Evolutionary conservation across 2,329 filamentous ascomycete species (phyloP), one percentile per base, ranked within the genome.

Genomic region (Elsinoe necatrix): DNA sequence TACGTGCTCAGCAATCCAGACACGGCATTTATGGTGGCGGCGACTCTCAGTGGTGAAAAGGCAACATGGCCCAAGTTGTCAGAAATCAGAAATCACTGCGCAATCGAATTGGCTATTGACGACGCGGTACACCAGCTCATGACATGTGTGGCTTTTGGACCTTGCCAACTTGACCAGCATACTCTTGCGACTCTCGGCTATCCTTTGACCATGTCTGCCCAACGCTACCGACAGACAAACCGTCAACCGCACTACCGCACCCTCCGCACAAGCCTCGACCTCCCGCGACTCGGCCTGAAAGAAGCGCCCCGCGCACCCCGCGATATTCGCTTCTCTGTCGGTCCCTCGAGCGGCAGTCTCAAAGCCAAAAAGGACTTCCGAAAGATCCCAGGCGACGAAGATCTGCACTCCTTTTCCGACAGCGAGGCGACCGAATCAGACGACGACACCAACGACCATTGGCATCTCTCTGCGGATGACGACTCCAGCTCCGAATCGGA

Each of bases 1-100:
- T 80, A 81, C 7, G 83, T 96, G 23, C 75, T 97, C 43, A 85
- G 80, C 61, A 97, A 97, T 58, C 92, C 92, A 1, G 90, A 86
- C 0, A 74, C 83, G 0, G 87, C 91, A 3, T 97, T 95, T 68
- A 95, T 97, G 88, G 70, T 85, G 4, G 80, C 86, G 47, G 85
- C 87, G 7, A 87, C 87, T 64, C 73, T 89, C 5, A 79, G 82
- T 23, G 92, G 92, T 5, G 88, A 96, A 69, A 80, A 84, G 57
- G 91, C 92, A 2, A 95, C 91, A 0, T 97, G 91, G 92, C 90
- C 91, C 0, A 91, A 91, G 67, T 74, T 97, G 8, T 86, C 86
- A 61, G 83, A 89, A 11, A 87, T 97, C 64, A 80, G 87, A 37
- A 93, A 95, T 65, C 86, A 90, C 56, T 89, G 89, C 63, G 88